Evolutionary conservation across 106 monocot species (phyloP), one percentile per base, ranked within the genome.

Genomic region (Alisma plantagoaquatica): DNA sequence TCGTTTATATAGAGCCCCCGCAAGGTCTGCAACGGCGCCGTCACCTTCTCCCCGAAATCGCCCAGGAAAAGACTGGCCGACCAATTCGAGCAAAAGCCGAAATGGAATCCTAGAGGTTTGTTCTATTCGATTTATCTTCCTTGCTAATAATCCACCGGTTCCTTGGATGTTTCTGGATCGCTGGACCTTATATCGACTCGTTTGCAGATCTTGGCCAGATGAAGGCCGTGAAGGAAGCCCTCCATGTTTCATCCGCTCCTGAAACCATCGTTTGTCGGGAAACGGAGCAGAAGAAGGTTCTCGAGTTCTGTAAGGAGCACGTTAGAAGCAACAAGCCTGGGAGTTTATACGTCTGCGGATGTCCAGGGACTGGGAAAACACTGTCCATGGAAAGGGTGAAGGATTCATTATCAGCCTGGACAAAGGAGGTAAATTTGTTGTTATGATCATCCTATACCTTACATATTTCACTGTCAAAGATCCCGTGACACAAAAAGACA

Each of bases 311-410:
- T 59, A 96, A 81, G 68, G 43, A 45, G 6, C 85, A 72, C 45
- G 53, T 89, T 22, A 41, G 69, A 46, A 53, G 76, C 35, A 71
- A 79, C 45, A 78, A 63, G 61, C 68, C 81, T 8, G 88, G 73
- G 7, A 84, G 88, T 43, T 29, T 96, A 14, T 96, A 96, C 46
- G 84, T 85, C 2, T 96, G 96, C 48, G 96, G 96, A 33, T 96
- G 84, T 43, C 96, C 96, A 21, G 96, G 96, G 31, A 96, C 94
- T 51, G 94, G 94, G 27, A 96, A 96, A 47, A 84, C 94, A 3
- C 54, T 96, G 51, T 84, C 81, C 7, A 71, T 96, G 16, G 50
- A 64, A 12, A 75, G 58, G 53, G 73, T 81, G 20, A 77, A 73
- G 29, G 58, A 76, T 25, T 61, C 59, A n/a, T 55, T 96, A 29